phyloP scores from a whole-genome alignment of 768 basidiomycete genomes.

The Suillus occidentalis region DNA sequence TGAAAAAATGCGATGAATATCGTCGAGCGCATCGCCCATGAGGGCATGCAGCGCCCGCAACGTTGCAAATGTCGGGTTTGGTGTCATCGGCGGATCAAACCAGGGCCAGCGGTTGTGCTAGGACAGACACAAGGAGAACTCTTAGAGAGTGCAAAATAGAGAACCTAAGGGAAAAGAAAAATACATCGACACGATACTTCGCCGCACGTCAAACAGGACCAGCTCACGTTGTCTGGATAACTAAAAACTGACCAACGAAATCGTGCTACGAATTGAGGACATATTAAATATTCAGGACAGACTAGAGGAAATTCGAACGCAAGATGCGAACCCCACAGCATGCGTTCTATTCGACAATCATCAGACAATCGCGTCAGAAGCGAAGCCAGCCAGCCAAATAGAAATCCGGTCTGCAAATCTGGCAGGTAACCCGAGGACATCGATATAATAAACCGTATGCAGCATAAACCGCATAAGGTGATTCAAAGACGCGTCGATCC shows the following conservation, averaged over 20 bases:
- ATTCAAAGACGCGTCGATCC: not conserved
- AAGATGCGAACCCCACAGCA: not conserved
- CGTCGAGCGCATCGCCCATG: conserved; percentile 66
- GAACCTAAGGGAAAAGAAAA: not conserved
- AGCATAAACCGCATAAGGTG: not conserved
- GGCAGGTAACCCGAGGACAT: not conserved
- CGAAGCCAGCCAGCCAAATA: not conserved
- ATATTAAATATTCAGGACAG: conserved; percentile 1
- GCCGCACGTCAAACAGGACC: not conserved
- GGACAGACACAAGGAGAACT: not conserved
- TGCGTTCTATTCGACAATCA: not conserved
- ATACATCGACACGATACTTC: not conserved
- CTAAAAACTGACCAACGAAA: not conserved
- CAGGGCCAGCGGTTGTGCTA: not conserved
- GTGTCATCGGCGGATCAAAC: conserved; percentile 9
- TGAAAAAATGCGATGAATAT: conserved; percentile 62
- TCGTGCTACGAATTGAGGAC: not conserved
- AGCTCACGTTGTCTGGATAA: not conserved
- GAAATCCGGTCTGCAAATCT: not conserved
- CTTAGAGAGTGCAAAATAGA: not conserved
- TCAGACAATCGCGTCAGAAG: not conserved
- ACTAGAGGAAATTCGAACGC: not conserved
- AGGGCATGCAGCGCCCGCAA: conserved; percentile 65
- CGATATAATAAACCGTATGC: not conserved
- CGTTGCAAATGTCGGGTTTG: conserved; percentile 59